phyloP scores from a whole-genome alignment of 2,329 filamentous ascomycete genomes.

The Berkeleyomyces basicola region DNA sequence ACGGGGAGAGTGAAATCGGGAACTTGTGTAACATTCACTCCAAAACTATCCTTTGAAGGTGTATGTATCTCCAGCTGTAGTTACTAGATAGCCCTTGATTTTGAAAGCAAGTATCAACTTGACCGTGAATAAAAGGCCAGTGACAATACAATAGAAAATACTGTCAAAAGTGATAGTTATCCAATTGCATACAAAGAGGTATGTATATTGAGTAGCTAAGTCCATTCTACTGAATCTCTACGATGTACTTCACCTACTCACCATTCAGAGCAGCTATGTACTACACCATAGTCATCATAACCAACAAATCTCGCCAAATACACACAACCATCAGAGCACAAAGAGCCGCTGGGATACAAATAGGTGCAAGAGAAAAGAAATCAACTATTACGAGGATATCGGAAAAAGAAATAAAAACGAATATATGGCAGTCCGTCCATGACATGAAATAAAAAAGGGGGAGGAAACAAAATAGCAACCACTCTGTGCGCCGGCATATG shows the following conservation, averaged over 20 bases:
- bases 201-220: neutral
- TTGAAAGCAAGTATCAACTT: neutral
- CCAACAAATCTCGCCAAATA: neutral
- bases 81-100: neutral
- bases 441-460: constrained; percentile 4
- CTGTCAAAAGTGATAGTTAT: neutral
- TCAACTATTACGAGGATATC: constrained; percentile 12
- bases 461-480: neutral
- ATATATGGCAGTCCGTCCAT: constrained; percentile 5
- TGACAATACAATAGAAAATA: neutral
- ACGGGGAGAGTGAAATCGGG: no score
- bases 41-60: no score
- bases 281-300: neutral
- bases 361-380: constrained; percentile 4
- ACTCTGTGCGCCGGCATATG: neutral
- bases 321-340: neutral
- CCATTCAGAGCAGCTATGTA: no score
- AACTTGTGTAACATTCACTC: no score
- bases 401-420: neutral
- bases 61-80: no score
- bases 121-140: neutral
- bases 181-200: neutral
- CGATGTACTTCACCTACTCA: no score
- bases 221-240: neutral
- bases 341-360: neutral